Base-by-base conservation (phyloP, 495 filamentous ascomycete species). In the Neurospora africana region DNA sequence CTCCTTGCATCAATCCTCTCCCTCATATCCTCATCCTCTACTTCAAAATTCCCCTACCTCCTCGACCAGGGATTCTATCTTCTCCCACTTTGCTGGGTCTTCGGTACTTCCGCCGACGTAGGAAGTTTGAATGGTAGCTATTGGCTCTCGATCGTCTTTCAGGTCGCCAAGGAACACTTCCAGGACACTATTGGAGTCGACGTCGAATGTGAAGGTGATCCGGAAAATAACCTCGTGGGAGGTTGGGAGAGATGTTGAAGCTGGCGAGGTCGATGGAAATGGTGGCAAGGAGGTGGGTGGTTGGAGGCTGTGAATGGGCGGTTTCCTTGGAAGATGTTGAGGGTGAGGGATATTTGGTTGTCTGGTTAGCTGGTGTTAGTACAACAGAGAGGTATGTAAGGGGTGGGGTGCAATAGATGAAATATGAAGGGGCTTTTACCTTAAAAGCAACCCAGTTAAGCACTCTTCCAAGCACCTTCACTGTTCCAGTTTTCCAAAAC, bases 251-350 rank as follows among this genome's bases (percentile, higher is more conserved):
- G 39, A 41, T 19, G 15, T 15, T 27, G 73, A 98, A 97, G 77
- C 92, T 90, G 72, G 92, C 96, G 71, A 98, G 89, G 84, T 97
- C 93, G 81, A 98, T 97, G 83, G 94, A 94, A 84, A 58, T 58
- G 2, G 47, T 15, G 21, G 94, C 94, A 75, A 98, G 88, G 61
- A 93, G n/a, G n/a, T n/a, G n/a, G 81, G 85, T 97, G 97, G 87
- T 96, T 96, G 79, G 94, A 90, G 83, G 94, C 93, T 71, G 93
- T 94, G 89, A 97, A 89, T 15, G 92, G 86, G 76, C 94, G 91
- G 81, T 98, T 94, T 76, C 94, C 94, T 86, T 98, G 94, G 79
- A 86, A 98, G 78, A 98, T 92, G 82, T 96, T 92, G 82, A 98
- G 96, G 79, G 94, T 84, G 78, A 97, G 93, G 35, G 92, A 89